Conservation (phyloP, 352 stramenopile genomes). For the Detonula confervacea region DNA sequence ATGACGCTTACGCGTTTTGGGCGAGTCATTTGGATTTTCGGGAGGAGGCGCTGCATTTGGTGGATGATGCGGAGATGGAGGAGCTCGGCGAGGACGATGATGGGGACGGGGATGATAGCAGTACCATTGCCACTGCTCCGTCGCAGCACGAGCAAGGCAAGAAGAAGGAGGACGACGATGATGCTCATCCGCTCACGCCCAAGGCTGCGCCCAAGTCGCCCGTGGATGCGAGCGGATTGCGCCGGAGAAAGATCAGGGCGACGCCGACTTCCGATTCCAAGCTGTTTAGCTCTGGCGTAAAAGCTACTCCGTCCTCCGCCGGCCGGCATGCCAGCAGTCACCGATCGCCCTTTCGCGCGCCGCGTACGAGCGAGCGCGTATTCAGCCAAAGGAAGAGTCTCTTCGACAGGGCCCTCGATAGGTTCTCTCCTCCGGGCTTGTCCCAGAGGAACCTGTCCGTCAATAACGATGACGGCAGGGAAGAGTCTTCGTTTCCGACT, state of each 20-base stretch:
- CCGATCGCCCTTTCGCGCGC: constrained; percentile 37
- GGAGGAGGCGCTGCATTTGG: constrained; percentile 67
- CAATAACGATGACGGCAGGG: constrained; percentile 1
- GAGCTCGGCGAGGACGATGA: constrained; percentile 26
- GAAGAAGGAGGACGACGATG: constrained; percentile 1
- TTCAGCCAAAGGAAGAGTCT: constrained; percentile 61
- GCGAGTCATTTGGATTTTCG: constrained; percentile 82
- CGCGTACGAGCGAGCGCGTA: constrained; percentile 31
- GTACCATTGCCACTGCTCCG: constrained; percentile 50
- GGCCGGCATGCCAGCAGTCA: constrained; percentile 26
- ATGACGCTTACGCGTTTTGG: constrained; percentile 81
- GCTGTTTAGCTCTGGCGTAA: constrained; percentile 3
- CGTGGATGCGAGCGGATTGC: constrained; percentile 40
- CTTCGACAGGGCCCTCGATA: constrained; percentile 53
- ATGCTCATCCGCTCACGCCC: too few relatives aligned
- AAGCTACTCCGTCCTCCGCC: constrained; percentile 21
- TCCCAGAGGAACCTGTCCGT: constrained; percentile 18
- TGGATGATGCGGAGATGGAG: constrained; percentile 16
- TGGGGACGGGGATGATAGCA: constrained; percentile 48
- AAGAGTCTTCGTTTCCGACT: constrained; percentile 11
- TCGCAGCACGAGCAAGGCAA: constrained; percentile 13
- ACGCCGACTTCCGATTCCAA: constrained; percentile 26
- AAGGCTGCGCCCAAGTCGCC: constrained; percentile 14
- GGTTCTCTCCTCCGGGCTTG: constrained; percentile 37
- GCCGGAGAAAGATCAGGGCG: constrained; percentile 38